These are phyloP conservation scores for Corchorus olitorius DNA, from an alignment of 345 rosid genomes.

Conservation along the genomic window DNA sequence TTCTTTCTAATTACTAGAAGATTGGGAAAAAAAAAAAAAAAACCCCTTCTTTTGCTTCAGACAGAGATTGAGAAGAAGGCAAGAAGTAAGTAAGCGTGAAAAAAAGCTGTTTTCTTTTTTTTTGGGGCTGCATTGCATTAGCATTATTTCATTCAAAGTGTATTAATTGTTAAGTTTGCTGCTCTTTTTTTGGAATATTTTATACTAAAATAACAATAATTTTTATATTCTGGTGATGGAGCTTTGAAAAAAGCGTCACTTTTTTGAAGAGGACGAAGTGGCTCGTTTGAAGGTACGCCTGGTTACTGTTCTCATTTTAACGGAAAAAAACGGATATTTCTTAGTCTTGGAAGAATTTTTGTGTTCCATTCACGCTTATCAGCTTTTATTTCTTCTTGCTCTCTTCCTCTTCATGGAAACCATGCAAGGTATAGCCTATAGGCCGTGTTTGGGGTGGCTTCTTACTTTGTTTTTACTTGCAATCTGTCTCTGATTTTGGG, in stretches of 20 bases:
- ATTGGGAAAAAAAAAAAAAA: too few relatives aligned
- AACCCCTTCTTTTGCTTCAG: not conserved
- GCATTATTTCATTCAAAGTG: not conserved
- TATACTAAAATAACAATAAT: not conserved
- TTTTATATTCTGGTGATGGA: conserved; percentile 12
- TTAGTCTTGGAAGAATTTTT: conserved; percentile 15
- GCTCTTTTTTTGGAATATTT: not conserved
- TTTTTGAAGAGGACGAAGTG: conserved; percentile 23
- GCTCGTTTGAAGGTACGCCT: conserved; percentile 30
- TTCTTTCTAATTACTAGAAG: not conserved
- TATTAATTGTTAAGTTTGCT: not conserved
- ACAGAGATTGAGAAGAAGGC: not conserved
- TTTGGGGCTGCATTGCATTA: not conserved
- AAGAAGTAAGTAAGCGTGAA: not conserved
- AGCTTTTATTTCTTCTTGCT: not conserved
- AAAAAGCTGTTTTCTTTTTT: not conserved
- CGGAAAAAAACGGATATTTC: conserved; percentile 31
- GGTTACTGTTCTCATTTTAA: conserved; percentile 34
- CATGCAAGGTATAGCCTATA: conserved; percentile 25
- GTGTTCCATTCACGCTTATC: not conserved
- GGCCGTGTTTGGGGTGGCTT: not conserved
- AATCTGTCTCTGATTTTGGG: conserved; percentile 20
- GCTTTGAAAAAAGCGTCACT: conserved; percentile 42
- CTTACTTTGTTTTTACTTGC: not conserved
- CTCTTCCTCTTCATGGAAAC: not conserved